Evolutionary conservation across 2,329 filamentous ascomycete genomes (phyloP).

Genomic region (Microascus cirrosus): DNA sequence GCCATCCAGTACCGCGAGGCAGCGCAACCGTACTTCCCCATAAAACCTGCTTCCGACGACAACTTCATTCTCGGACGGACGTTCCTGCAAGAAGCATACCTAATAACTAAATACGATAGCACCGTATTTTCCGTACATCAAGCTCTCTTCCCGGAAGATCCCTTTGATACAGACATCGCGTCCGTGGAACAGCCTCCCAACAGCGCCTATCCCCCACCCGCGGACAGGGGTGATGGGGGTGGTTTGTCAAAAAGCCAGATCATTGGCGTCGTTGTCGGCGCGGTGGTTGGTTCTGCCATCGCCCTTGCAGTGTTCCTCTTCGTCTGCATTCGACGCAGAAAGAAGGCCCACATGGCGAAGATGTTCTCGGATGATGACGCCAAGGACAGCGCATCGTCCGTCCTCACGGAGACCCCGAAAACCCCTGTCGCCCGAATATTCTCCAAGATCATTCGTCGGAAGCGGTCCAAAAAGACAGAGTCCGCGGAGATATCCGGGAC

Average conservation of each 20-base stretch:
- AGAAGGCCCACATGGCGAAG: constrained; percentile 5
- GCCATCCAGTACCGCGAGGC: constrained; percentile 30
- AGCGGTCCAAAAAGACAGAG: constrained; percentile 17
- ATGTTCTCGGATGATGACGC: constrained; percentile 15
- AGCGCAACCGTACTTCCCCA: constrained; percentile 51
- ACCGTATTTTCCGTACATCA: constrained; percentile 43
- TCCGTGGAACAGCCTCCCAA: constrained; percentile 20
- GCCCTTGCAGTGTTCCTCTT: constrained; percentile 19
- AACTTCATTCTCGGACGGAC: constrained; percentile 54
- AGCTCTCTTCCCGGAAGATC: constrained; percentile 37
- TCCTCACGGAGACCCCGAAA: constrained; percentile 18
- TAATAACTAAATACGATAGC: constrained; percentile 45
- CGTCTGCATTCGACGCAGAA: constrained; percentile 21
- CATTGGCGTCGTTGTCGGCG: constrained; percentile 33
- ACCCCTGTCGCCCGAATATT: constrained; percentile 28
- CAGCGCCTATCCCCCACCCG: constrained; percentile 34
- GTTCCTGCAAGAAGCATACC: constrained; percentile 59
- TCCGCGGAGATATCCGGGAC: constrained; percentile 16
- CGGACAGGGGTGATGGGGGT: constrained; percentile 4
- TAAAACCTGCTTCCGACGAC: constrained; percentile 42
- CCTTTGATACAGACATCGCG: constrained; percentile 28
- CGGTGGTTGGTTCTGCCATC: constrained; percentile 21
- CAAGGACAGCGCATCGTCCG: constrained; percentile 24
- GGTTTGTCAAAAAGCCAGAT: constrained; percentile 28
- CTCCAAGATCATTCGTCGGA: constrained; percentile 27